Percentiles rank a stretch among this genome's conserved stretches.
These are phyloP conservation scores for Penicillium sp. DNA, from an alignment of 2,329 filamentous ascomycete genomes.

Conservation along the genomic window DNA sequence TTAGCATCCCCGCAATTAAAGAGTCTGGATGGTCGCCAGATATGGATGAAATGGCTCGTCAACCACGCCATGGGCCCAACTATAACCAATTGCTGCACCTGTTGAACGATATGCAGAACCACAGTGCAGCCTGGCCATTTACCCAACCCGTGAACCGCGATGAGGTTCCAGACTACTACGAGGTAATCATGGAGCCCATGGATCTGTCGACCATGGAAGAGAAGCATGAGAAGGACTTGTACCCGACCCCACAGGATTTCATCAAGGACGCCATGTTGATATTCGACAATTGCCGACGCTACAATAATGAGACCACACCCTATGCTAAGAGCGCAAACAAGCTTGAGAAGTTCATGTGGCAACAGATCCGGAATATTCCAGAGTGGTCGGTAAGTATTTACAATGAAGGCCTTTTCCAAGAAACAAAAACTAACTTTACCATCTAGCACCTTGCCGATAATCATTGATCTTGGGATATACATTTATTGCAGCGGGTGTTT, in stretches of 20 bases:
- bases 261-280: constrained; percentile 83
- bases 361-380: constrained; percentile 83
- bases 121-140: constrained; percentile 92
- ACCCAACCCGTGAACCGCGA: constrained; percentile 89
- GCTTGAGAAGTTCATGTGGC: constrained; percentile 92
- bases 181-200: constrained; percentile 98
- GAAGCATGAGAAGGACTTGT: constrained; percentile 90
- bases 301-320: constrained; percentile 92
- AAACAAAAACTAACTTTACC: constrained; percentile 9
- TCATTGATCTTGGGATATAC: constrained; percentile 20
- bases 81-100: constrained; percentile 92
- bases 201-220: constrained; percentile 93
- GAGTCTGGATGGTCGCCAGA: constrained; percentile 93
- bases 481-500: constrained; percentile 15
- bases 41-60: constrained; percentile 94
- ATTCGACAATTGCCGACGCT: constrained; percentile 91
- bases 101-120: constrained; percentile 92
- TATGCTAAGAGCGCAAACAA: constrained; percentile 96
- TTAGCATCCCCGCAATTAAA: constrained; percentile 83
- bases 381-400: constrained; percentile 70
- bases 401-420: not conserved
- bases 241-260: constrained; percentile 88
- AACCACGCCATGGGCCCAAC: constrained; percentile 92
- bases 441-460: constrained; percentile 43
- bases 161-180: constrained; percentile 97